Evolutionary conservation across 2,329 filamentous ascomycete species (phyloP).

Genomic region (Calonectria hawksworthii): DNA sequence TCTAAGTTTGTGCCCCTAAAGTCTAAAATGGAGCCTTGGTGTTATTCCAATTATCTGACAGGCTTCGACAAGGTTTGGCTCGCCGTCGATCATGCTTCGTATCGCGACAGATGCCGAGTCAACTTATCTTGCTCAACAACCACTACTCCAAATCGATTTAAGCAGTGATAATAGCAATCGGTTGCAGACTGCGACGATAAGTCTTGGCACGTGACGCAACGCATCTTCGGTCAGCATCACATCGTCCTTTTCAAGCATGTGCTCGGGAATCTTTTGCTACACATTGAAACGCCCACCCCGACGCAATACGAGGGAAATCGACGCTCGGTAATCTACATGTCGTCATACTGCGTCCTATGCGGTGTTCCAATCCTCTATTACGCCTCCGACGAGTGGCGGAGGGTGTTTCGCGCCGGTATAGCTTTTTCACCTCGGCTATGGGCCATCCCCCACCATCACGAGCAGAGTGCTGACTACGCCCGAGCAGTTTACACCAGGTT

Average conservation of each 20-base stretch:
- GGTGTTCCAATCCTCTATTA: not conserved
- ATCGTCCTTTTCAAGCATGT: not conserved
- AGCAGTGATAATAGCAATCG: not conserved
- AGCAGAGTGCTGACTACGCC: not conserved
- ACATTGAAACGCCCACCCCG: not conserved
- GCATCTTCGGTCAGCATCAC: not conserved
- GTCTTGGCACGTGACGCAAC: constrained; percentile 2
- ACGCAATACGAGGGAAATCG: not conserved
- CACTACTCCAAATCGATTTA: not conserved
- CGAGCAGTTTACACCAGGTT: not conserved
- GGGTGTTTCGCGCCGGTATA: not conserved
- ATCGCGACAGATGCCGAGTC: not conserved
- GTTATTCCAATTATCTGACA: not conserved
- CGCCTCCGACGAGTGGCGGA: not conserved
- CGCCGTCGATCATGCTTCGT: not conserved
- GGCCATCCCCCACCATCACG: not conserved
- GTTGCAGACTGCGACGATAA: not conserved
- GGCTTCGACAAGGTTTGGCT: not conserved
- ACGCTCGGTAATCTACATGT: not conserved
- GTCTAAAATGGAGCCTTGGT: not conserved
- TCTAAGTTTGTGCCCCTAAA: not conserved
- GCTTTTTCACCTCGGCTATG: not conserved
- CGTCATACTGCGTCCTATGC: constrained; percentile 2
- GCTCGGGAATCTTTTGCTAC: not conserved
- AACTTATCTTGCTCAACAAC: not conserved